Percentiles rank a stretch among this genome's conserved stretches.
These are phyloP conservation scores for Lasiosphaeria ovina DNA, from an alignment of 495 filamentous ascomycete genomes.

Conservation along the genomic window DNA sequence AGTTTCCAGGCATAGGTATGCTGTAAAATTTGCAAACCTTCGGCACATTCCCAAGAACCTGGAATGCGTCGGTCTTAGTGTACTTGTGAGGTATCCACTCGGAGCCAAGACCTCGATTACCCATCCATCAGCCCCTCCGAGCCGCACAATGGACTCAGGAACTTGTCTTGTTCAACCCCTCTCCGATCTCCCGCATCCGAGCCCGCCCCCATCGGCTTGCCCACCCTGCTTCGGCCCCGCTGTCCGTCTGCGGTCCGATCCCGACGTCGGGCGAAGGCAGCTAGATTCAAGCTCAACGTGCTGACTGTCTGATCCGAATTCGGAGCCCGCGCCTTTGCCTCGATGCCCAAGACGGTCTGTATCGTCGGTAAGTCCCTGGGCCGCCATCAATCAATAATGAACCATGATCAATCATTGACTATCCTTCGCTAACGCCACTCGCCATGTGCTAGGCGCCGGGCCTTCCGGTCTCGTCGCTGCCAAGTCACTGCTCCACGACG, in stretches of 20 bases:
- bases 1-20: too few species aligned
- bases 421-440: not conserved
- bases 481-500: slow-evolving; percentile 69
- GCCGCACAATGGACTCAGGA: too few species aligned
- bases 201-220: not conserved
- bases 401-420: not conserved
- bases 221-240: slow-evolving; percentile 15
- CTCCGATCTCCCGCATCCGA: too few species aligned
- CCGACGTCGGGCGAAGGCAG: slow-evolving; percentile 1
- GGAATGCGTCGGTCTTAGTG: too few species aligned
- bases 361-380: slow-evolving; percentile 59
- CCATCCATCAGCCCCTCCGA: too few species aligned
- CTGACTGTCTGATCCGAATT: too few species aligned
- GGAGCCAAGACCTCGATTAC: too few species aligned
- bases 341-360: slow-evolving; percentile 59
- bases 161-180: too few species aligned
- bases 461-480: slow-evolving; percentile 80
- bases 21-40: too few species aligned
- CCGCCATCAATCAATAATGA: not conserved
- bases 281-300: not conserved
- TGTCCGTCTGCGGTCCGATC: slow-evolving; percentile 10
- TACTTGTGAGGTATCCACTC: too few species aligned
- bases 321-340: not conserved
- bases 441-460: slow-evolving; percentile 59
- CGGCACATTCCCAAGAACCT: too few species aligned